Conservation (phyloP, 2,329 filamentous ascomycete genomes). For the Paraphaeosphaeria minitans region DNA sequence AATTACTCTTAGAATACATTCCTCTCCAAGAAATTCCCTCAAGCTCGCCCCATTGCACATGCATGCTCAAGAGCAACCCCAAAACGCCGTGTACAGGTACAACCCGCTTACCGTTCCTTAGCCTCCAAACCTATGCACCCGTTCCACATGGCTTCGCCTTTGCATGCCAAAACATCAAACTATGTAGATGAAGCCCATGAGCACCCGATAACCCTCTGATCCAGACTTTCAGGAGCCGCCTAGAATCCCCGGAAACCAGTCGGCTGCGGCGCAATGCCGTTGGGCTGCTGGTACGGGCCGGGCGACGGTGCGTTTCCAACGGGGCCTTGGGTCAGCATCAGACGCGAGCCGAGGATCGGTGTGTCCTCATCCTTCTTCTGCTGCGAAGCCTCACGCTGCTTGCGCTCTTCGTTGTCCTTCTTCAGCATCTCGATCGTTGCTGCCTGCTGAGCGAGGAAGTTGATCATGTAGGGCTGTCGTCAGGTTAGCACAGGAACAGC, state of each 20-base stretch:
- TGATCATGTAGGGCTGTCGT: slow-evolving; percentile 89
- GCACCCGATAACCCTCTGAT: neutral
- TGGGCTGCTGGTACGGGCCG: slow-evolving; percentile 75
- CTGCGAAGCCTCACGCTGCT: slow-evolving; percentile 70
- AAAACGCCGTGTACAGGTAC: slow-evolving; percentile 39
- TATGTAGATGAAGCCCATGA: slow-evolving; percentile 28
- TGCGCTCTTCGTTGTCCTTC: slow-evolving; percentile 95
- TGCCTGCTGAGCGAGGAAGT: slow-evolving; percentile 90
- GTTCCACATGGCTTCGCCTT: slow-evolving; percentile 20
- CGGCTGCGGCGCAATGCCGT: slow-evolving; percentile 86
- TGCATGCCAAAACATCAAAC: slow-evolving; percentile 32
- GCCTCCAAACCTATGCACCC: slow-evolving; percentile 24
- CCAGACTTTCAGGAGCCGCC: neutral
- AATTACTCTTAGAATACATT: slow-evolving; percentile 37
- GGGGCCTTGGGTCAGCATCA: slow-evolving; percentile 96
- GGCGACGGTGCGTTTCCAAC: slow-evolving; percentile 63
- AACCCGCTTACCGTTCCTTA: slow-evolving; percentile 6
- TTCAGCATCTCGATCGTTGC: slow-evolving; percentile 83
- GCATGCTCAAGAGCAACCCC: slow-evolving; percentile 22
- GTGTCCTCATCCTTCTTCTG: slow-evolving; percentile 92
- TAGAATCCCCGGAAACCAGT: slow-evolving; percentile 62
- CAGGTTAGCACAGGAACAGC: slow-evolving; percentile 16
- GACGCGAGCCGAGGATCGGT: slow-evolving; percentile 85
- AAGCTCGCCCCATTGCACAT: slow-evolving; percentile 23
- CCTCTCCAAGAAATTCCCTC: slow-evolving; percentile 21